These are phyloP conservation scores for Lasiodiplodia theobromae DNA, from an alignment of 2,329 filamentous ascomycete species.

Conservation along the genomic window DNA sequence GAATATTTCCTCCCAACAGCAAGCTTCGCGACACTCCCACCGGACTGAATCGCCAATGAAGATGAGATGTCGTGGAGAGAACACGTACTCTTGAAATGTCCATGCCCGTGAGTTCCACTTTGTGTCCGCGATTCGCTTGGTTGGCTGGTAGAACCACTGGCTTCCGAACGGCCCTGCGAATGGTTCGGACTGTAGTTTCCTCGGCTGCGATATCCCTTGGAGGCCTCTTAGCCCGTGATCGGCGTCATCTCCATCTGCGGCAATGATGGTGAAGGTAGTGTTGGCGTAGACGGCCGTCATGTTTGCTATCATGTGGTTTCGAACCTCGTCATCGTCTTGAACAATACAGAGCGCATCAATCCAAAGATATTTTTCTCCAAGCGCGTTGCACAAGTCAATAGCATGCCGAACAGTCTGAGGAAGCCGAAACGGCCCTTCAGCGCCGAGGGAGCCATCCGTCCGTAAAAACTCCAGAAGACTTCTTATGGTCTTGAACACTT, in stretches of 20 bases:
- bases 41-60: background rate
- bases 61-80: background rate
- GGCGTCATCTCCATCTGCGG: background rate
- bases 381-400: background rate
- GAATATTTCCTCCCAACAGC: background rate
- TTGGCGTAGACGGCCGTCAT: constrained; percentile 23
- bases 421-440: background rate
- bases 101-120: background rate
- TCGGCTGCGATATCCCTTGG: background rate
- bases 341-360: constrained; percentile 28
- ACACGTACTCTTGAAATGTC: background rate
- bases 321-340: constrained; percentile 10
- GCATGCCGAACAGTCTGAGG: background rate
- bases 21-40: background rate
- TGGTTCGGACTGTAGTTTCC: background rate
- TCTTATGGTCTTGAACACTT: background rate
- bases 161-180: background rate
- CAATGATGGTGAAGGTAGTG: constrained; percentile 14
- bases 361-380: constrained; percentile 26
- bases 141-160: background rate
- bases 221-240: background rate
- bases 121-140: background rate
- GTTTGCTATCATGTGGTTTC: constrained; percentile 22
- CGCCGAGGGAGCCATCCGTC: background rate
- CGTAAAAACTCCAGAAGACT: background rate